Base-by-base conservation (phyloP, 495 filamentous ascomycete genomes). In the Aspergillus conjunctus region DNA sequence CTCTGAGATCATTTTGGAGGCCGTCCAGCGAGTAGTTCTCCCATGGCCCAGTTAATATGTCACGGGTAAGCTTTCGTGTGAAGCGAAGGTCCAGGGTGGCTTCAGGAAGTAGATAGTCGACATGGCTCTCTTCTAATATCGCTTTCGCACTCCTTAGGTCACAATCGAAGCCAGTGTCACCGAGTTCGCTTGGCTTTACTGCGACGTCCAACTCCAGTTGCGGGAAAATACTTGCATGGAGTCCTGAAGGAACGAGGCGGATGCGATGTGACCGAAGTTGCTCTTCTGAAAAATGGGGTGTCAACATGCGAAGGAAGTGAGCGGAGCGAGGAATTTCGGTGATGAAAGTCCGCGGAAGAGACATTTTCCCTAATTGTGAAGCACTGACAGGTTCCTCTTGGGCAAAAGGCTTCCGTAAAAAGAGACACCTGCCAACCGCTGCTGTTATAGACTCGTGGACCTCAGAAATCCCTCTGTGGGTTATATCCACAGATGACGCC, bases 101-200 rank as follows among this genome's bases (percentile, higher is more conserved):
- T 60, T 80, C 77, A 4, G 77, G 77, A 12, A 80, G 67, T 11
- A 80, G 66, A 56, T 77, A 79, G 50, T 80, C 76, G 12, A 79
- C 67, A 37, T 64, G 71, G 48, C 58, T 76, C 22, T 73, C 66
- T 15, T 54, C 30, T 12, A 71, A 37, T 21, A 80, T 61, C 0
- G 69, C 64, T 41, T 73, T 76, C n/a, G 71, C 61, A 17, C 63
- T 72, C 18, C 51, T 61, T 21, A 78, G 41, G 3, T 56, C 56
- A 11, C 71, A 60, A 31, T 63, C 56, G 6, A 57, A 31, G 7
- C 57, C 59, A 4, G 50, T 21, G 10, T 48, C 20, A 8, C 18
- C 30, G 7, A 33, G 12, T 26, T 6, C 21, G 0, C 34, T 18
- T 51, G 30, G 20, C 4, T 58, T 65, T 10, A 66, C 51, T 6